A percentile compares a stretch with the other conserved stretches of the same genome.
Conservation (phyloP, 176 grass and related monocot genomes). For the Miscanthus lutarioriparius region DNA sequence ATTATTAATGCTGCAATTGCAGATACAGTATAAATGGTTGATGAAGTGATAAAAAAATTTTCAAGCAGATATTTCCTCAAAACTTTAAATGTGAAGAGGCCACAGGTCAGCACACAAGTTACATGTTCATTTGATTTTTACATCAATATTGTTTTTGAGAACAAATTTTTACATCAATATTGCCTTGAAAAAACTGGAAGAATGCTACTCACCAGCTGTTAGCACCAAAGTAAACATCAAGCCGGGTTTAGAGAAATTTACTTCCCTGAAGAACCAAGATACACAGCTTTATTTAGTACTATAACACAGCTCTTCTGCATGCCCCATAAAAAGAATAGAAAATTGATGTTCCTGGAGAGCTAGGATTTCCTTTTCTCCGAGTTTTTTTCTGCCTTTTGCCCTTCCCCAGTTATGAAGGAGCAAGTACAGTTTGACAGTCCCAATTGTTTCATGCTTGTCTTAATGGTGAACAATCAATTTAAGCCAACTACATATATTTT, state of each 20-base stretch:
- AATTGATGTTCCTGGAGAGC: constrained; percentile 69
- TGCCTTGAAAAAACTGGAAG: constrained; percentile 79
- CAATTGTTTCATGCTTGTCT: no score
- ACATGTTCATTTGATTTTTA: constrained; percentile 67
- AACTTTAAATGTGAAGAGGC: constrained; percentile 66
- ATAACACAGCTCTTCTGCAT: not conserved
- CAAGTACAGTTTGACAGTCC: constrained; percentile 39
- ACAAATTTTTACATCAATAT: constrained; percentile 57
- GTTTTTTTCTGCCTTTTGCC: constrained; percentile 40
- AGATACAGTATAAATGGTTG: constrained; percentile 64
- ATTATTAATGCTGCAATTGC: constrained; percentile 15
- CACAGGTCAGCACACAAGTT: constrained; percentile 34
- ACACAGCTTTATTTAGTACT: no score
- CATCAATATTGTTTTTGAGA: not conserved
- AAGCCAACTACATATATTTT: no score
- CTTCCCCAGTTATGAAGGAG: constrained; percentile 58
- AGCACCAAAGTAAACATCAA: constrained; percentile 79
- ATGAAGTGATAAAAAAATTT: constrained; percentile 70
- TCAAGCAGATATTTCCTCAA: constrained; percentile 71
- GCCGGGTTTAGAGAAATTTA: constrained; percentile 71
- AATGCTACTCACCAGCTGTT: constrained; percentile 69
- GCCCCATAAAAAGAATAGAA: constrained; percentile 31
- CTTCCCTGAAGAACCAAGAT: constrained; percentile 58
- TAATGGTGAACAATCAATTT: no score
- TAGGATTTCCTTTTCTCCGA: constrained; percentile 56